Evolutionary conservation across 371 early-diverging fungal species (phyloP), one percentile per base, ranked within the genome.

Genomic region (Phascolomyces articulosus): DNA sequence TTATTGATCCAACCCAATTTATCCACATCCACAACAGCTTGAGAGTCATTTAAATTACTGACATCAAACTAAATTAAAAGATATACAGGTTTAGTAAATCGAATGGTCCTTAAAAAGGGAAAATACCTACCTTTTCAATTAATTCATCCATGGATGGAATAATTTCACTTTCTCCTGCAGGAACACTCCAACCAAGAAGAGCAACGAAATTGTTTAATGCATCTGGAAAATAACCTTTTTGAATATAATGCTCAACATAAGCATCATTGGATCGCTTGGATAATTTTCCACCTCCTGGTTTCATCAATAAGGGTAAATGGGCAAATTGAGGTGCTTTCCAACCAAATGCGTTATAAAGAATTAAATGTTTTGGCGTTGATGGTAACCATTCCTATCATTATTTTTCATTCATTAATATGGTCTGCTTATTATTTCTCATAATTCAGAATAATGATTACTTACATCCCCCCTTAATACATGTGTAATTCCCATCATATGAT

Each of bases 391-490:
- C 97, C 83, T 90, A 64, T 20, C 38, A 38, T n/a, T 34, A 34
- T 34, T 34, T 34, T 34, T 11, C 34, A 34, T 34, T 11, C 34
- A 34, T 34, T 0, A 34, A 34, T 9, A 31, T 9, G 2, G 2
- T n/a, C n/a, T n/a, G n/a, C n/a, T 34, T 34, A 34, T 34, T 2
- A 34, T 34, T 34, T n/a, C n/a, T n/a, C n/a, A n/a, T n/a, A n/a
- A n/a, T n/a, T n/a, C n/a, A n/a, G n/a, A n/a, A n/a, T n/a, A n/a
- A n/a, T n/a, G n/a, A n/a, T n/a, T 27, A 31, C 57, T 62, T 75
- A 87, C 90, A 76, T 96, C 95, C 29, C 98, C 98, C 49, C 98
- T 86, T 28, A 98, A 70, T 9, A 98, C 97, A 70, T 96, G 96
- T 0, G 95, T 91, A 28, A 98, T 93, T 9, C 81, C 80, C 96